Evolutionary conservation across 2,329 filamentous ascomycete genomes (phyloP), one percentile per base, ranked within the genome.

Genomic region (Diaporthe vexans): DNA sequence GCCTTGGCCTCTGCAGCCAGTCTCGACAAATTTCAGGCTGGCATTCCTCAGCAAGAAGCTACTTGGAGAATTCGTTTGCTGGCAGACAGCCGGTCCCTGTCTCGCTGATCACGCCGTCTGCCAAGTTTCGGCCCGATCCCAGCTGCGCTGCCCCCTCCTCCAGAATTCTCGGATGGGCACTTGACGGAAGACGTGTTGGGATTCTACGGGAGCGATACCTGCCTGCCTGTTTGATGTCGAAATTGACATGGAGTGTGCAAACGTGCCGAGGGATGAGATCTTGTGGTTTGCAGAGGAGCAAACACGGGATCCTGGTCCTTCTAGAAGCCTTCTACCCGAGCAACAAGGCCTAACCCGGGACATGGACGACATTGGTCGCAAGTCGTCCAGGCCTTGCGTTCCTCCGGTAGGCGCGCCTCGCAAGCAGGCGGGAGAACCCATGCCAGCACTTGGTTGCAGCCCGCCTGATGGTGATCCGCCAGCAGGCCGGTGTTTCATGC

Each of bases 401-500:
- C 61, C 61, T 67, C 61, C 29, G 61, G 61, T 51, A 67, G 43
- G 43, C 35, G 43, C 61, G 26, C 15, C 61, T 33, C 13, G 26
- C 61, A 67, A 52, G 37, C 61, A 40, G n/a, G 43, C 43, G 26
- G 43, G 35, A 51, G 61, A 65, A 65, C 61, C 40, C 61, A 17
- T 37, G 61, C 43, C 61, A 52, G 29, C 61, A 35, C 29, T 24
- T 46, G 43, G 43, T 67, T 52, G 63, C 33, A 51, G 63, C 63
- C 37, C 63, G 46, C 52, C 63, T 37, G 21, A 52, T 67, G 29
- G 46, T 52, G 40, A 29, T 29, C 63, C 46, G 46, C 63, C 46
- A 52, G 29, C 63, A 52, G 33, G 46, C 46, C 63, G 29, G 46
- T 37, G 63, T 67, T 67, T 67, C 63, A 67, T 26, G 63, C 46